A percentile compares a stretch with the other conserved stretches of the same genome.
These are phyloP conservation scores for Sapria himalayana DNA, from an alignment of 345 rosid species.

Conservation along the genomic window DNA sequence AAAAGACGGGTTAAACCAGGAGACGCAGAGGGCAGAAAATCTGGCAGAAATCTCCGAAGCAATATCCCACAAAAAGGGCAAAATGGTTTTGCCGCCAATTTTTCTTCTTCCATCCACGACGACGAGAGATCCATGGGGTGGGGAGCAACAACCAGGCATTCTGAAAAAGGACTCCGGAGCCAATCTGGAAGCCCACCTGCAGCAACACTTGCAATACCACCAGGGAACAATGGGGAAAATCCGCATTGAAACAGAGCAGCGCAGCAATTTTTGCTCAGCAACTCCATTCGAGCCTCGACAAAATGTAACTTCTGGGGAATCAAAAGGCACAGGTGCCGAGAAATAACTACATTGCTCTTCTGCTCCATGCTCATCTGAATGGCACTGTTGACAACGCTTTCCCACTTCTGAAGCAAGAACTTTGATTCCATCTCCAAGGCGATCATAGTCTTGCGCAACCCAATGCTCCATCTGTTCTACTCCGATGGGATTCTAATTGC, in stretches of 20 bases:
- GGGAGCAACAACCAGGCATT: constrained; percentile 24
- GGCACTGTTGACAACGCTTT: too few relatives aligned
- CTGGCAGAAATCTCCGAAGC: too few relatives aligned
- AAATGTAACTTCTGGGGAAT: constrained; percentile 40
- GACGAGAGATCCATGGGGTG: too few relatives aligned
- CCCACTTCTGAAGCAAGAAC: constrained; percentile 22
- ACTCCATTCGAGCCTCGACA: constrained; percentile 20
- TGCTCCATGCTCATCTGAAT: constrained; percentile 6
- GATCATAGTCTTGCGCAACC: constrained; percentile 24
- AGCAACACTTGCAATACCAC: constrained; percentile 85
- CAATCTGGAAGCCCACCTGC: constrained; percentile 25
- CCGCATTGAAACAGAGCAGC: constrained; percentile 65
- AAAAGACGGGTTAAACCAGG: too few relatives aligned
- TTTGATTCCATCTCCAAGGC: constrained; percentile 18
- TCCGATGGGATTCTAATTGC: constrained; percentile 43
- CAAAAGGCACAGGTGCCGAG: constrained; percentile 34
- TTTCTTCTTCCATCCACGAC: too few relatives aligned
- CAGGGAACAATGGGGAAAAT: constrained; percentile 47
- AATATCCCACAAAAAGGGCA: too few relatives aligned
- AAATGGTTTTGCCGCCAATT: too few relatives aligned
- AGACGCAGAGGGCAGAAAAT: too few relatives aligned
- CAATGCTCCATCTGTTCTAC: constrained; percentile 58
- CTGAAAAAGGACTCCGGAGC: constrained; percentile 36
- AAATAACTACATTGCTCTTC: constrained; percentile 66
- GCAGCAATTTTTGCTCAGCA: constrained; percentile 30